Evolutionary conservation across 139 green algal species (phyloP).

Genomic region (Coelastrella sp.): DNA sequence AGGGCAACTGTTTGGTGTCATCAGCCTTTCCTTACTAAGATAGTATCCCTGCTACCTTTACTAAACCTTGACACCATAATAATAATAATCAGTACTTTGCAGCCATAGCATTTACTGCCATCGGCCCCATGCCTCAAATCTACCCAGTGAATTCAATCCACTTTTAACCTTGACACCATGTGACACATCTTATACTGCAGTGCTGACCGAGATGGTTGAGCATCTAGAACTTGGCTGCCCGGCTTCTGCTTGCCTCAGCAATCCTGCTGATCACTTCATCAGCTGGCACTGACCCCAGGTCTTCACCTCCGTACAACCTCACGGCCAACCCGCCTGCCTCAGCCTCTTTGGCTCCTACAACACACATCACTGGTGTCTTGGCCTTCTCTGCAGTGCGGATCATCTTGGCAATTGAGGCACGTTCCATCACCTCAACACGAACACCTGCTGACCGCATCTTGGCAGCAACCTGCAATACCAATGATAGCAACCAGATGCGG

Average conservation of each 20-base stretch:
- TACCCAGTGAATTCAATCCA: no score
- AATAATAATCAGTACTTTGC: no score
- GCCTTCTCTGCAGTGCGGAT: constrained; percentile 84
- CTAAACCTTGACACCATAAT: not conserved
- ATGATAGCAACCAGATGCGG: not conserved
- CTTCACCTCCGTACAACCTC: constrained; percentile 72
- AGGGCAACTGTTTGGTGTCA: not conserved
- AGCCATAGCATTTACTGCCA: no score
- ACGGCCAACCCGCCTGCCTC: constrained; percentile 73
- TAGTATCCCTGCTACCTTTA: not conserved
- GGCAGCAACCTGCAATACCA: constrained; percentile 42
- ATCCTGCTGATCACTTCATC: constrained; percentile 27
- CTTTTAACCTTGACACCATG: not conserved
- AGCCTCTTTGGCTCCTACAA: constrained; percentile 84
- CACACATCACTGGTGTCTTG: constrained; percentile 89
- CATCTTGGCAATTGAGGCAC: constrained; percentile 63
- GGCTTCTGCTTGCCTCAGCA: not conserved
- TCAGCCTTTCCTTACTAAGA: not conserved
- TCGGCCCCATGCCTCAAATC: no score
- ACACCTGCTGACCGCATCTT: constrained; percentile 71
- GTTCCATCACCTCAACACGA: constrained; percentile 69
- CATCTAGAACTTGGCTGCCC: constrained; percentile 15
- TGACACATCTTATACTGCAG: not conserved
- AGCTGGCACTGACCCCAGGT: constrained; percentile 70
- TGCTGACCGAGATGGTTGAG: not conserved